Evolutionary conservation across 805 yeast species (phyloP).

Genomic region (Kazachstania psychrophila): DNA sequence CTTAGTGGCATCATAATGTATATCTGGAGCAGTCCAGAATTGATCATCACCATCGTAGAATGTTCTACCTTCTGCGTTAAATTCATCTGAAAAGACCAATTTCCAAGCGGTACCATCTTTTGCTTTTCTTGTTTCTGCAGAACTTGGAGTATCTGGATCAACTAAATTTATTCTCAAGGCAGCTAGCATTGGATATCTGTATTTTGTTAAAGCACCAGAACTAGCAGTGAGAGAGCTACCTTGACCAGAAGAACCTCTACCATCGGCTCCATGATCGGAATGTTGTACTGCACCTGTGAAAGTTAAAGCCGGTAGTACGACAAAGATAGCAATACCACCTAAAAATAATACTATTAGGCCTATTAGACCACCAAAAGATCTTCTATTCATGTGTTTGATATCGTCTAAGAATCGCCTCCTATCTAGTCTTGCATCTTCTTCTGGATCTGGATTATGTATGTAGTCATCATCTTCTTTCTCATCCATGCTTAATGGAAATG

Average conservation of each 20-base stretch:
- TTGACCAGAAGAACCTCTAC: no score
- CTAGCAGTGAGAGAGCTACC: constrained; percentile 10
- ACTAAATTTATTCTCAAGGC: constrained; percentile 45
- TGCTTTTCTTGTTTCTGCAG: constrained; percentile 42
- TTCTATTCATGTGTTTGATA: constrained; percentile 54
- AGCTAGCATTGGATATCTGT: constrained; percentile 42
- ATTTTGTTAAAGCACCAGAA: constrained; percentile 37
- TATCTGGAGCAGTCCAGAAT: constrained; percentile 77
- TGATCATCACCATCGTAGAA: constrained; percentile 89
- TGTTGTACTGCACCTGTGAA: constrained; percentile 50
- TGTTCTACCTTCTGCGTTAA: constrained; percentile 80
- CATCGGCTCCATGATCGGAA: neutral
- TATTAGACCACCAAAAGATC: constrained; percentile 51
- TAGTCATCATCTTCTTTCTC: constrained; percentile 95
- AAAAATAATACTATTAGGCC: constrained; percentile 50
- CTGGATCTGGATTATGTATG: constrained; percentile 92
- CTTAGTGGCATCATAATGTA: constrained; percentile 77
- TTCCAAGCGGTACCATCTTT: constrained; percentile 59
- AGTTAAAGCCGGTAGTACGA: constrained; percentile 76
- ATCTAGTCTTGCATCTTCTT: constrained; percentile 80
- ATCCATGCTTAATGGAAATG: constrained; percentile 83
- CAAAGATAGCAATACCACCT: constrained; percentile 60
- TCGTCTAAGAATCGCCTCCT: constrained; percentile 57
- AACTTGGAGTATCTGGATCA: constrained; percentile 55
- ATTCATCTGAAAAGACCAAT: constrained; percentile 85